Conservation (phyloP, 495 filamentous ascomycete genomes). For the Aspergillus mulundensis region DNA sequence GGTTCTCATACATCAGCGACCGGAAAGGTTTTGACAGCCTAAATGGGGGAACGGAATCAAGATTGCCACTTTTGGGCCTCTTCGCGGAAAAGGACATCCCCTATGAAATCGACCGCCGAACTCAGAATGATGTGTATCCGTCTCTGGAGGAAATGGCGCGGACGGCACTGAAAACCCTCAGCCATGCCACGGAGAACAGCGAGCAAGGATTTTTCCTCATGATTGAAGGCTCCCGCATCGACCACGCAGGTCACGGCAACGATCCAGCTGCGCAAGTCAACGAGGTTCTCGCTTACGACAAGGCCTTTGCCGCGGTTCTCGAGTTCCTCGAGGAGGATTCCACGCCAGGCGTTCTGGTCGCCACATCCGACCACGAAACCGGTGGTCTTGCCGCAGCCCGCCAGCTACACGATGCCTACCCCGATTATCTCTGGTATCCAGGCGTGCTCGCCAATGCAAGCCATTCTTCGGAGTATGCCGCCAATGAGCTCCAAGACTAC, state of each 20-base stretch:
- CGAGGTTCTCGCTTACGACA: conserved; percentile 90
- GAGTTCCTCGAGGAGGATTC: conserved; percentile 75
- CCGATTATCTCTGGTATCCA: conserved; percentile 85
- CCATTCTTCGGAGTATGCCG: conserved; percentile 70
- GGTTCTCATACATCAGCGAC: conserved; percentile 72
- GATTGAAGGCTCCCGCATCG: conserved; percentile 95
- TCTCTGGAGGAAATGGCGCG: conserved; percentile 88
- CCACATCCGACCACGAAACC: conserved; percentile 93
- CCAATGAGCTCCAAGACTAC: conserved; percentile 53
- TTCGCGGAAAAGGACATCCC: conserved; percentile 83
- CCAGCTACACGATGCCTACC: conserved; percentile 64
- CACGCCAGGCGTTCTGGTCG: conserved; percentile 74
- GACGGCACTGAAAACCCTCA: conserved; percentile 72
- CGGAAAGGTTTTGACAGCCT: conserved; percentile 75
- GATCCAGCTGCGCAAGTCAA: conserved; percentile 94
- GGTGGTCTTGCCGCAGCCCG: conserved; percentile 78
- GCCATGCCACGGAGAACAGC: conserved; percentile 75
- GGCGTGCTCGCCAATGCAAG: conserved; percentile 73
- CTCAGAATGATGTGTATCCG: conserved; percentile 74
- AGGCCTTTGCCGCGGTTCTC: conserved; percentile 72
- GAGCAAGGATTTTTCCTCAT: conserved; percentile 97
- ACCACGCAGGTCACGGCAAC: conserved; percentile 93
- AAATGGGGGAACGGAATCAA: conserved; percentile 60
- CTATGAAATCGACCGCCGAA: conserved; percentile 83
- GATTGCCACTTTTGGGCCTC: conserved; percentile 81